A percentile compares a stretch with the other conserved stretches of the same genome.
Evolutionary conservation across 768 basidiomycete species (phyloP).

Genomic region (Lactifluus subvellereus): DNA sequence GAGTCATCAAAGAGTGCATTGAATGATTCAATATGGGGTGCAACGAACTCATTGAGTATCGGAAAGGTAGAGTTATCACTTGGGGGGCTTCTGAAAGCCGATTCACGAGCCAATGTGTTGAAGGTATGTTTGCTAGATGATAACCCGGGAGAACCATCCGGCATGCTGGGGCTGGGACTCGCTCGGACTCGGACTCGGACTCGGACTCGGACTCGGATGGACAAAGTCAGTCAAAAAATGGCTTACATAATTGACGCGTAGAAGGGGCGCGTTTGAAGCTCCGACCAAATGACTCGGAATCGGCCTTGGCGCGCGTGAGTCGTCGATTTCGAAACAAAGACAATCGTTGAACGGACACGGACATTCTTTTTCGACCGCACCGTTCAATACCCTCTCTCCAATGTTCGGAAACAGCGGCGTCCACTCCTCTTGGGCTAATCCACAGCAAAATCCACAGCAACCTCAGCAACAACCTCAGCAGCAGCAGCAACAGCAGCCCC

Average conservation of each 20-base stretch:
- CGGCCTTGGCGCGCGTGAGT: background rate
- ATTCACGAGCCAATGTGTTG: slow-evolving; percentile 75
- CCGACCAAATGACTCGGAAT: slow-evolving; percentile 14
- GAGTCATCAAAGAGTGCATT: slow-evolving; percentile 94
- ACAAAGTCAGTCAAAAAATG: background rate
- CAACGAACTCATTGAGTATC: slow-evolving; percentile 87
- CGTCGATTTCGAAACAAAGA: background rate
- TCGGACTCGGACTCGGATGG: too few species aligned
- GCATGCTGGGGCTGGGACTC: slow-evolving; percentile 36
- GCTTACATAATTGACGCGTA: slow-evolving; percentile 15
- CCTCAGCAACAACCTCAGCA: slow-evolving; percentile 37
- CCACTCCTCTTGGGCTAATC: slow-evolving; percentile 64
- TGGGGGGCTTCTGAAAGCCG: slow-evolving; percentile 70
- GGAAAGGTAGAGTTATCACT: slow-evolving; percentile 61
- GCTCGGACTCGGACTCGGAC: too few species aligned
- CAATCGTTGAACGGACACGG: background rate
- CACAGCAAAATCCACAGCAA: slow-evolving; percentile 61
- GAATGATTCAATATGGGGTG: slow-evolving; percentile 93
- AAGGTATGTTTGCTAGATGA: slow-evolving; percentile 48
- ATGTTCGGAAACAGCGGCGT: slow-evolving; percentile 57
- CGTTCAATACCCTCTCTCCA: slow-evolving; percentile 19
- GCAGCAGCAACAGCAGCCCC: slow-evolving; percentile 34
- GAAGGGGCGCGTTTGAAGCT: slow-evolving; percentile 16
- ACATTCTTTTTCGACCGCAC: background rate
- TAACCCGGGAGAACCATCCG: slow-evolving; percentile 36